Evolutionary conservation across 768 basidiomycete genomes (phyloP).

Genomic region (Exsudoporus frostii): DNA sequence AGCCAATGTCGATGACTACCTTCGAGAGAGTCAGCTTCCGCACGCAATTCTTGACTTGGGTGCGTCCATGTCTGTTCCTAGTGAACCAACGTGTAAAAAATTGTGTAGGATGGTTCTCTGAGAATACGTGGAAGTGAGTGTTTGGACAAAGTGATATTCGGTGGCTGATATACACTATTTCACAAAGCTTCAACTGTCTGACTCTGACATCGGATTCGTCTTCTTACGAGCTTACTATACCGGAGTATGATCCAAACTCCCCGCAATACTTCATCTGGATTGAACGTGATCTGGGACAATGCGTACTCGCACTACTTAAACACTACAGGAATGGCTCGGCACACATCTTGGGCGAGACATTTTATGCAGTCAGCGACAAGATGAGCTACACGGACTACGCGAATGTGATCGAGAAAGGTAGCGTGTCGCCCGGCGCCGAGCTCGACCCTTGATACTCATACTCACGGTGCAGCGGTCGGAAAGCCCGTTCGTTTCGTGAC

Average conservation of each 20-base stretch:
- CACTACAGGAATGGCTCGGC: slow-evolving; percentile 21
- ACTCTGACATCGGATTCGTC: slow-evolving; percentile 5
- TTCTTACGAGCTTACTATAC: slow-evolving; percentile 18
- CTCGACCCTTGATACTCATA: background rate
- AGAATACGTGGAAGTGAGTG: slow-evolving; percentile 24
- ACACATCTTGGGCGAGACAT: slow-evolving; percentile 19
- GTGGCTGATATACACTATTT: background rate
- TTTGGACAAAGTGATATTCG: background rate
- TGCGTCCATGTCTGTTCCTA: background rate
- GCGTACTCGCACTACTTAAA: slow-evolving; percentile 21
- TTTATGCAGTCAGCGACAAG: slow-evolving; percentile 26
- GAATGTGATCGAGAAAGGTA: slow-evolving; percentile 18
- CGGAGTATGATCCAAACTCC: slow-evolving; percentile 16
- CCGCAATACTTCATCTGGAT: slow-evolving; percentile 24
- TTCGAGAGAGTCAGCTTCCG: slow-evolving; percentile 16
- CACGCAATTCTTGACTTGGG: slow-evolving; percentile 19
- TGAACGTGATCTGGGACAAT: slow-evolving; percentile 24
- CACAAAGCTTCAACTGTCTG: slow-evolving; percentile 8
- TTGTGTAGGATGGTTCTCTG: slow-evolving; percentile 23
- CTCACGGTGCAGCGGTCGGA: slow-evolving; percentile 15
- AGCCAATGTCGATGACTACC: slow-evolving; percentile 23
- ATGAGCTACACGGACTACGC: slow-evolving; percentile 16
- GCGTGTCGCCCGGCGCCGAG: background rate
- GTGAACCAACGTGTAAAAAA: background rate
- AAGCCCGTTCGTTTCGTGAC: slow-evolving; percentile 27